Evolutionary conservation across 345 rosid genomes (phyloP).

Genomic region (Abelmoschus esculentus): DNA sequence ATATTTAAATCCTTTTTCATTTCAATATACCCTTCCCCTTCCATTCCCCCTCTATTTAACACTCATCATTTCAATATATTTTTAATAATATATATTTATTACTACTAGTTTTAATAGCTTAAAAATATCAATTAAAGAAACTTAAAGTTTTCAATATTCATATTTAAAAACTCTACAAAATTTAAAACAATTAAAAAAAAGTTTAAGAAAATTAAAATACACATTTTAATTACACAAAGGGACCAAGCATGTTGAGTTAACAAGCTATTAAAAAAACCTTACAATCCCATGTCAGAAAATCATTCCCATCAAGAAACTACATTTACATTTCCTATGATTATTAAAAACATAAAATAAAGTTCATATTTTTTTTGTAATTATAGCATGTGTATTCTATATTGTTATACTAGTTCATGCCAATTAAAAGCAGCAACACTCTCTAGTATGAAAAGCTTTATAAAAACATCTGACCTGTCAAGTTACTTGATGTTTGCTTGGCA

Average conservation of each 20-base stretch:
- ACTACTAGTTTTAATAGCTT: too few relatives aligned
- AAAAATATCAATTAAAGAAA: too few relatives aligned
- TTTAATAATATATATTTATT: too few relatives aligned
- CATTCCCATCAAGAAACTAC: neutral
- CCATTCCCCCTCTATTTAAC: too few relatives aligned
- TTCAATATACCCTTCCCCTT: too few relatives aligned
- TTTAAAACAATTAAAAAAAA: too few relatives aligned
- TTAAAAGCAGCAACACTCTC: neutral
- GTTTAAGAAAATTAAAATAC: too few relatives aligned
- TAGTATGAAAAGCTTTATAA: neutral
- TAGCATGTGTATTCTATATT: neutral
- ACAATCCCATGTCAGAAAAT: neutral
- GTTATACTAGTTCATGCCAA: neutral
- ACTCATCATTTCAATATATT: too few relatives aligned
- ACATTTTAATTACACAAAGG: neutral
- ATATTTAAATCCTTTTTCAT: too few relatives aligned
- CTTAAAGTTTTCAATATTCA: too few relatives aligned
- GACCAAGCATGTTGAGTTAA: neutral
- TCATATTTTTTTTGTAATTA: neutral
- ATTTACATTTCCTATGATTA: slow-evolving; percentile 9
- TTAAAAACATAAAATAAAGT: neutral
- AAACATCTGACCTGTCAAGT: slow-evolving; percentile 8
- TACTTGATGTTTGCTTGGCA: neutral
- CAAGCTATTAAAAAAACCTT: neutral
- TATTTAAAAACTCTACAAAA: too few relatives aligned